phyloP scores from a whole-genome alignment of 2,329 filamentous ascomycete genomes.

The Trichoderma simmonsii region DNA sequence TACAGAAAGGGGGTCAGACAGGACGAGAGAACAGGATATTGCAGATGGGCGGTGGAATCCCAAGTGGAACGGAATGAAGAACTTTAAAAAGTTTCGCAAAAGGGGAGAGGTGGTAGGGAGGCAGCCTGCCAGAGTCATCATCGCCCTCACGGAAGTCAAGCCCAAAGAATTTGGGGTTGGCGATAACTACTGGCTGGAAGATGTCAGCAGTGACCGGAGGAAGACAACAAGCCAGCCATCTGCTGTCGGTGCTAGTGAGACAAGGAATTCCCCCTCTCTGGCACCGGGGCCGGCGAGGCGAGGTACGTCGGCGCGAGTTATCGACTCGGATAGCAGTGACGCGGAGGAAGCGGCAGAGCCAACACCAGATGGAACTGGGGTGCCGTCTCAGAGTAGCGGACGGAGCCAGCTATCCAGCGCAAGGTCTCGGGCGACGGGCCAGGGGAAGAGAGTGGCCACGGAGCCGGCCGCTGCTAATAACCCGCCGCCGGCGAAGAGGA shows the following conservation, averaged over 20 bases:
- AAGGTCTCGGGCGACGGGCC: slow-evolving; percentile 27
- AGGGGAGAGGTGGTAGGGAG: slow-evolving; percentile 50
- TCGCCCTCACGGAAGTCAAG: slow-evolving; percentile 68
- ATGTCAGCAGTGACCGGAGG: slow-evolving; percentile 36
- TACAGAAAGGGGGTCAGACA: slow-evolving; percentile 27
- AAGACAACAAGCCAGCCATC: slow-evolving; percentile 29
- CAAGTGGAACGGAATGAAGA: slow-evolving; percentile 88
- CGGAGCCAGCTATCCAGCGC: slow-evolving; percentile 30
- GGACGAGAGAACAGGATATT: slow-evolving; percentile 47
- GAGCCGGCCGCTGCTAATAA: slow-evolving; percentile 25
- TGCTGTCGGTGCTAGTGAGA: slow-evolving; percentile 20
- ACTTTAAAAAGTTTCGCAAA: slow-evolving; percentile 85
- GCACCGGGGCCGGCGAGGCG: slow-evolving; percentile 22
- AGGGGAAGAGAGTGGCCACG: slow-evolving; percentile 35
- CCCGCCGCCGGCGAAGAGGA: slow-evolving; percentile 32
- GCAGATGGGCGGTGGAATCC: slow-evolving; percentile 71
- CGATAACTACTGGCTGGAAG: slow-evolving; percentile 72
- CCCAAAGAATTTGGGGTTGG: slow-evolving; percentile 70
- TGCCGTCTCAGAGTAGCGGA: slow-evolving; percentile 30
- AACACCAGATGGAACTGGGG: slow-evolving; percentile 19
- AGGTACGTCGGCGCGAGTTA: slow-evolving; percentile 23
- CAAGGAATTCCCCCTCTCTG: slow-evolving; percentile 7
- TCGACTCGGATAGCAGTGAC: slow-evolving; percentile 39
- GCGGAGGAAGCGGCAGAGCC: slow-evolving; percentile 24
- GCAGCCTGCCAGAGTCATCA: slow-evolving; percentile 54